Evolutionary conservation across 1,284 basidiomycete genomes (phyloP).

Genomic region (Ceratorhiza oryzae-sativae): DNA sequence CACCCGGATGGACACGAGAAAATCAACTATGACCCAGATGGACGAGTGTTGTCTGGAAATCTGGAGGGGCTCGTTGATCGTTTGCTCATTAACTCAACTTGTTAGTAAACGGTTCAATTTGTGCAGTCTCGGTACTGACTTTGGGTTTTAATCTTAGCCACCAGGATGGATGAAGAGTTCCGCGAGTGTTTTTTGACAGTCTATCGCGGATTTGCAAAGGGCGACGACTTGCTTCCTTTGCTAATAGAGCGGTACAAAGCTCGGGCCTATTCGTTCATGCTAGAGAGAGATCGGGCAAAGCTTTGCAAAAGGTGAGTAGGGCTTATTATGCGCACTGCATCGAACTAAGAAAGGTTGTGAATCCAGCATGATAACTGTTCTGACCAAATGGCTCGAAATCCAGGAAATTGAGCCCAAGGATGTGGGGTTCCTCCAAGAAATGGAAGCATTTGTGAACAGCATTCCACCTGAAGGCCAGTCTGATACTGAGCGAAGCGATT

Average conservation of each 20-base stretch:
- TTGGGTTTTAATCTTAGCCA: neutral
- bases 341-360: too few species aligned
- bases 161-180: conserved; percentile 20
- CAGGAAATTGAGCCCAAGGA: conserved; percentile 29
- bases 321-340: too few species aligned
- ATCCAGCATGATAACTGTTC: conserved; percentile 3
- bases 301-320: conserved; percentile 11
- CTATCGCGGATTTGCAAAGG: conserved; percentile 27
- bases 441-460: conserved; percentile 13
- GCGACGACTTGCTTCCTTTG: conserved; percentile 12
- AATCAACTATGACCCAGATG: conserved; percentile 7
- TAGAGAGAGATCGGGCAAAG: neutral
- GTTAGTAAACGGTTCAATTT: neutral
- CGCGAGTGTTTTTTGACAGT: conserved; percentile 29
- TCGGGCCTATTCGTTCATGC: neutral
- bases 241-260: conserved; percentile 20
- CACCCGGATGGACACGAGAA: conserved; percentile 8
- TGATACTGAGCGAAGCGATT: neutral
- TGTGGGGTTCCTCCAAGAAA: neutral
- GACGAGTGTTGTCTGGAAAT: conserved; percentile 17
- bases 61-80: conserved; percentile 18
- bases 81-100: neutral
- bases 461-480: neutral
- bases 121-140: neutral
- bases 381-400: conserved; percentile 19